Conservation (phyloP, 768 basidiomycete genomes). For the Cubamyces lactineus region DNA sequence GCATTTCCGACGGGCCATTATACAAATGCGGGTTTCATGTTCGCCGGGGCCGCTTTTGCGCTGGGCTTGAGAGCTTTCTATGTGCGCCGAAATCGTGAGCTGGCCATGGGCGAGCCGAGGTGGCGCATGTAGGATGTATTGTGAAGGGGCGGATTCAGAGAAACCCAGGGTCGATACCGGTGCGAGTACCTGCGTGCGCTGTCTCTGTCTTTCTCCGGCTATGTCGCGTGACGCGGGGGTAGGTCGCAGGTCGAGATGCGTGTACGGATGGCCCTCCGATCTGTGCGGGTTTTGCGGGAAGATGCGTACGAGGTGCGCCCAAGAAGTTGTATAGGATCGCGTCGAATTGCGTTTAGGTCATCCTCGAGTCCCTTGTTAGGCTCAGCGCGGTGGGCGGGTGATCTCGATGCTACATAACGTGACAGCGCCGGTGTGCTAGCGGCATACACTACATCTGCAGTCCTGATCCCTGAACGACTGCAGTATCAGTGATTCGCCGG, state of each 20-base stretch:
- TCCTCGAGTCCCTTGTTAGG: no score
- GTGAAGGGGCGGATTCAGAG: neutral
- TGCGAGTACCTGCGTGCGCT: no score
- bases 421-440: no score
- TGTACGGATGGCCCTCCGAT: neutral
- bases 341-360: no score
- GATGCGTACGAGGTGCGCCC: neutral
- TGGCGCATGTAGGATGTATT: slow-evolving; percentile 21
- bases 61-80: slow-evolving; percentile 27
- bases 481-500: neutral
- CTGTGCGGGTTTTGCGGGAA: neutral
- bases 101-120: slow-evolving; percentile 22
- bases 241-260: no score
- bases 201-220: no score
- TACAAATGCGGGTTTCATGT: slow-evolving; percentile 38
- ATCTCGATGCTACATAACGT: no score
- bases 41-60: slow-evolving; percentile 28
- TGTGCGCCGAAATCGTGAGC: slow-evolving; percentile 24
- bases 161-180: neutral
- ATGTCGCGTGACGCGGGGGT: no score
- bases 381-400: no score
- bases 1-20: slow-evolving; percentile 42
- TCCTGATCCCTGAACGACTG: neutral
- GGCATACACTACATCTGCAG: neutral
- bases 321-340: neutral